phyloP scores from a whole-genome alignment of 495 filamentous ascomycete species.

The Podospora sp. region DNA sequence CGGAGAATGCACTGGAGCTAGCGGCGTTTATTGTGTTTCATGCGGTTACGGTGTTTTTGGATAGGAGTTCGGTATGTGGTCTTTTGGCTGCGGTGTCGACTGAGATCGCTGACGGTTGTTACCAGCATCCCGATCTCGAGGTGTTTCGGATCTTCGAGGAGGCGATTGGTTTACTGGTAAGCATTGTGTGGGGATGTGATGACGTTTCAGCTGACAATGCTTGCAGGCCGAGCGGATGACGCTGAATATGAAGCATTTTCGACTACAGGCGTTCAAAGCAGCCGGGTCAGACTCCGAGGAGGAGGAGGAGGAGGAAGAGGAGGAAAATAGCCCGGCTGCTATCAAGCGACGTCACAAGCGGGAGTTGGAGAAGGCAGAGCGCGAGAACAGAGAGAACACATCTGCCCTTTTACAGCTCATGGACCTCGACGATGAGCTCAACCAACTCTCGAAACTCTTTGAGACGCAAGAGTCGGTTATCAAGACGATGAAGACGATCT shows the following conservation, averaged over 20 bases:
- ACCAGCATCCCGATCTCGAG: conserved; percentile 62
- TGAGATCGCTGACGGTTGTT: conserved; percentile 16
- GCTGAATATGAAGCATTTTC: conserved; percentile 64
- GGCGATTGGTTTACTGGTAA: conserved; percentile 64
- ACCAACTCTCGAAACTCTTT: conserved; percentile 60
- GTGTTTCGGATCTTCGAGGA: conserved; percentile 70
- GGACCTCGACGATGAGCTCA: conserved; percentile 69
- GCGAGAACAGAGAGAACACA: conserved; percentile 63
- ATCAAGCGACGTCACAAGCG: conserved; percentile 55
- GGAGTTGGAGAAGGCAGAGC: conserved; percentile 53
- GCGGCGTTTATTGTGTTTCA: conserved; percentile 64
- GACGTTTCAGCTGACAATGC: not conserved
- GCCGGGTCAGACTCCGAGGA: conserved; percentile 49
- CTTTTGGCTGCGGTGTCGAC: not conserved
- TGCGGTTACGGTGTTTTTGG: conserved; percentile 64
- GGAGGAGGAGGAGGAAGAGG: conserved; percentile 50
- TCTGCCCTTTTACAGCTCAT: conserved; percentile 66
- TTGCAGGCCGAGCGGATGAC: conserved; percentile 64
- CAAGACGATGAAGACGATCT: conserved; percentile 49
- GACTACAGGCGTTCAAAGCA: conserved; percentile 46
- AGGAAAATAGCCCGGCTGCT: conserved; percentile 45
- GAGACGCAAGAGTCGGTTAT: conserved; percentile 58
- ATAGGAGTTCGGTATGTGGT: conserved; percentile 32
- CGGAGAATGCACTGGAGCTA: conserved; percentile 64
- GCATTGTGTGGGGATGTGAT: not conserved